Percentiles rank a stretch among this genome's conserved stretches.
Evolutionary conservation across 306 rosid genomes (phyloP).

Genomic region (Cucumis melo): DNA sequence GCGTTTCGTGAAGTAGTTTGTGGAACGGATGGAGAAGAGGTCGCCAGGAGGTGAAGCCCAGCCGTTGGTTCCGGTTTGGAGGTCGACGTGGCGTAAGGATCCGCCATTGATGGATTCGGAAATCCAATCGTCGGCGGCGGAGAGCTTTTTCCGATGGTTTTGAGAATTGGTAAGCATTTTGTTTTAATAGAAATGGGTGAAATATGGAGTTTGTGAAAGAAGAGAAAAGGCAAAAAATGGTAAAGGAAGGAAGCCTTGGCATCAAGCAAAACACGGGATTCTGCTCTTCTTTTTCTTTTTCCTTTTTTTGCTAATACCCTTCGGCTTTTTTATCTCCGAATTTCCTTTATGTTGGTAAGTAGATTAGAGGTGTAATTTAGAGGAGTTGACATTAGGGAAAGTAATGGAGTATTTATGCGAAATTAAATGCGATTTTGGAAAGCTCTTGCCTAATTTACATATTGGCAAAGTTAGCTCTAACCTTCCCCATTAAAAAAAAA

Average conservation of each 20-base stretch:
- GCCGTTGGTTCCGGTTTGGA: slow-evolving; percentile 60
- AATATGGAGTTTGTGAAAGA: background rate
- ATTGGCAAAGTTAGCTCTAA: background rate
- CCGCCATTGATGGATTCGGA: slow-evolving; percentile 46
- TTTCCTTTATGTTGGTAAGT: background rate
- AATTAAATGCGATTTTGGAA: background rate
- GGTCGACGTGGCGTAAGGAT: slow-evolving; percentile 59
- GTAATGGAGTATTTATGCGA: background rate
- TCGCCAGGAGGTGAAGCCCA: slow-evolving; percentile 89
- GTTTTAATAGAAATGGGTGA: background rate
- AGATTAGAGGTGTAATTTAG: background rate
- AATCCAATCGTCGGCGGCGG: slow-evolving; percentile 31
- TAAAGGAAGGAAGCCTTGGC: background rate
- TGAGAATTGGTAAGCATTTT: slow-evolving; percentile 33
- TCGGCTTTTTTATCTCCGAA: background rate
- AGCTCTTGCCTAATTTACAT: background rate
- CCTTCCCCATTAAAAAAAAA: too few relatives aligned
- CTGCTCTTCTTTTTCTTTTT: background rate
- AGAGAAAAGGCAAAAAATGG: background rate
- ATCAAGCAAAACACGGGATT: background rate
- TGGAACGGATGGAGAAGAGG: slow-evolving; percentile 57
- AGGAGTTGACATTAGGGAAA: background rate
- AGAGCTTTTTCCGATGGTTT: slow-evolving; percentile 21
- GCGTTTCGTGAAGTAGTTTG: slow-evolving; percentile 32
- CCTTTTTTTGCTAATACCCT: background rate